Evolutionary conservation across 768 basidiomycete genomes (phyloP), one percentile per base, ranked within the genome.

Genomic region (Clitopilus hobsonii): DNA sequence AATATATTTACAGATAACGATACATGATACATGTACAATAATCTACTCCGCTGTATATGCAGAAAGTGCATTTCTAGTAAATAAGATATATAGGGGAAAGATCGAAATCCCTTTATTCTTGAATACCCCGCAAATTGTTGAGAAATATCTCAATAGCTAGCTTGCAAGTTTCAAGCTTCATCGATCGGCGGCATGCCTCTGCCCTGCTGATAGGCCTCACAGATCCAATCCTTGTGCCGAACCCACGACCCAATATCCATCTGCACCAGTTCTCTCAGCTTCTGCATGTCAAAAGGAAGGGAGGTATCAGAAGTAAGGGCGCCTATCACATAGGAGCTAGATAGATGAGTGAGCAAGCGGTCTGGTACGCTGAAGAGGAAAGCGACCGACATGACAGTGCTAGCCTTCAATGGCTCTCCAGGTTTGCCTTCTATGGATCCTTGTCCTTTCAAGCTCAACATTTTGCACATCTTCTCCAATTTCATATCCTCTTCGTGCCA

Each of bases 311-410:
- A 56, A 41, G 64, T 62, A 16, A 74, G 57, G n/a, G 70, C 69
- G 13, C 54, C 58, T 16, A 74, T 52, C 7, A 74, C 61, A 51
- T 74, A 74, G 1, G 69, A 60, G 18, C 71, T 71, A 38, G 28
- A 13, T n/a, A 38, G 14, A 4, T 14, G n/a, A 14, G 6, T 27
- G 41, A 51, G 25, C n/a, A 24, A 41, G n/a, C n/a, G n/a, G 32
- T 57, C 18, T 18, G 28, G 22, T 20, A 45, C 16, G 22, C 16
- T 53, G 18, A 13, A 5, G 30, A 10, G 4, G 23, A 56, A 25
- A 41, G 32, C 3, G 32, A 66, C 69, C 36, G 47, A 71, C 71
- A 74, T 69, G 5, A 74, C 66, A 11, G 72, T 71, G 1, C 55
- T 36, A 14, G 58, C 61, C 51, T 67, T 65, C 47, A 74, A 57